A percentile compares a stretch with the other conserved stretches of the same genome.
These are phyloP conservation scores for Aspergillus costaricaensis DNA, from an alignment of 2,329 filamentous ascomycete genomes.

Conservation along the genomic window DNA sequence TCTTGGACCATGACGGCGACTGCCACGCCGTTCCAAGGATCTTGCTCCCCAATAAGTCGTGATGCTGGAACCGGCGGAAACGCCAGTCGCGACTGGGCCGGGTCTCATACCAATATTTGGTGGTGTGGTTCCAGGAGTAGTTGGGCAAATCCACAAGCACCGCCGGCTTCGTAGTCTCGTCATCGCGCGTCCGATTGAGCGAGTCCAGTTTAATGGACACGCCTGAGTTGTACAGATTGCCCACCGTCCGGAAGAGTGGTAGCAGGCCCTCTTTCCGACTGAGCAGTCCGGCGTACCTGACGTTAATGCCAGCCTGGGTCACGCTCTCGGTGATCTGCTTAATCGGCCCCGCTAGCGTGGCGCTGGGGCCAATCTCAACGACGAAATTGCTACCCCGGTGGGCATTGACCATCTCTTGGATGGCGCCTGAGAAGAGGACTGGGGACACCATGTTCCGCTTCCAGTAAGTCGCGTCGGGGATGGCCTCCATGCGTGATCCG, in stretches of 20 bases:
- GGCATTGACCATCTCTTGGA: neutral
- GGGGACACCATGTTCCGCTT: slow-evolving; percentile 9
- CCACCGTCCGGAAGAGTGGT: slow-evolving; percentile 21
- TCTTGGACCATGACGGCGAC: slow-evolving; percentile 19
- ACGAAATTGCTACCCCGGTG: slow-evolving; percentile 9
- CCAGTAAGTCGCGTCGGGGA: slow-evolving; percentile 9
- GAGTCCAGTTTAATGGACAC: neutral
- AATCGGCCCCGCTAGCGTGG: slow-evolving; percentile 11
- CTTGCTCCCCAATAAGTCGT: slow-evolving; percentile 31
- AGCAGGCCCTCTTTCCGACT: slow-evolving; percentile 27
- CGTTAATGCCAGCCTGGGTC: neutral
- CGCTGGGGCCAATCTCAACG: slow-evolving; percentile 12
- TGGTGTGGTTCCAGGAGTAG: slow-evolving; percentile 30
- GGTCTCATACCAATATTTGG: slow-evolving; percentile 30
- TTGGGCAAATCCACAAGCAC: slow-evolving; percentile 25
- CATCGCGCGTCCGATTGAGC: slow-evolving; percentile 2
- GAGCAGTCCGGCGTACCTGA: slow-evolving; percentile 27
- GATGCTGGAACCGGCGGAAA: slow-evolving; percentile 17
- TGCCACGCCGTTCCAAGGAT: slow-evolving; percentile 12
- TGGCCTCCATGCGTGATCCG: neutral
- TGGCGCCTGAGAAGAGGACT: slow-evolving; percentile 11
- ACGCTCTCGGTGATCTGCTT: slow-evolving; percentile 8
- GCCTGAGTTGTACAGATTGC: slow-evolving; percentile 7
- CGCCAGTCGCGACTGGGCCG: slow-evolving; percentile 27
- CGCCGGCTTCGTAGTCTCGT: neutral